Evolutionary conservation across 768 basidiomycete genomes (phyloP), one percentile per base, ranked within the genome.

Genomic region (Mycena venus): DNA sequence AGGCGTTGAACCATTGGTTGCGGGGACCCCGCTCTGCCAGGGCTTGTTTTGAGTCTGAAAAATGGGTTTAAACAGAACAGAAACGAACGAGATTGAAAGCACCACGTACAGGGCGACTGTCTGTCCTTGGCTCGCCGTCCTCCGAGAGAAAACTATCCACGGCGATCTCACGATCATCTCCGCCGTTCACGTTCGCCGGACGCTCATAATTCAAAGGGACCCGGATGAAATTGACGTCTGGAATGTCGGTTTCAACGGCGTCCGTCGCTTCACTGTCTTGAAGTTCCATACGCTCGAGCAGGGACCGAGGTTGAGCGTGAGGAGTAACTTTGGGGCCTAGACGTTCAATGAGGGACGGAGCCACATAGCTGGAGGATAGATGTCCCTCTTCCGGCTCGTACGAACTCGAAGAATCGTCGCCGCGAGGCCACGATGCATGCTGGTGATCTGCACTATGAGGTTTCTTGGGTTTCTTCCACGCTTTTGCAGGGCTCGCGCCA

Each of bases 251-350:
- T n/a, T 25, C 29, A 19, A 14, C 59, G 23, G 49, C 17, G 31
- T 56, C 56, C 12, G 31, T 32, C 23, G 53, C 15, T 21, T 31
- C 56, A 29, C 9, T 44, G 19, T 19, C 62, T 23, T 53, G 62
- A 27, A 74, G 34, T 42, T 66, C 59, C 23, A 74, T 70, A 19
- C 73, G 73, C 40, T 74, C 68, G 23, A 74, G 73, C 6, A 74
- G 64, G 36, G 73, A 74, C 34, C 49, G 42, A 9, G 36, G 63
- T 19, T 21, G 34, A n/a, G 38, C 15, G n/a, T 60, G 9, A 53
- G 47, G 59, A 8, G 29, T 6, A 31, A 56, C 47, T 67, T 70
- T 70, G 1, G 64, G 68, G n/a, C 73, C 73, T 44, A 74, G 14
- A 62, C 73, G 73, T 21, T 67, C 73, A n/a, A 70, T 31, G 49